Base-by-base conservation (phyloP, 2,329 filamentous ascomycete genomes). In the Aureobasidium zeae region DNA sequence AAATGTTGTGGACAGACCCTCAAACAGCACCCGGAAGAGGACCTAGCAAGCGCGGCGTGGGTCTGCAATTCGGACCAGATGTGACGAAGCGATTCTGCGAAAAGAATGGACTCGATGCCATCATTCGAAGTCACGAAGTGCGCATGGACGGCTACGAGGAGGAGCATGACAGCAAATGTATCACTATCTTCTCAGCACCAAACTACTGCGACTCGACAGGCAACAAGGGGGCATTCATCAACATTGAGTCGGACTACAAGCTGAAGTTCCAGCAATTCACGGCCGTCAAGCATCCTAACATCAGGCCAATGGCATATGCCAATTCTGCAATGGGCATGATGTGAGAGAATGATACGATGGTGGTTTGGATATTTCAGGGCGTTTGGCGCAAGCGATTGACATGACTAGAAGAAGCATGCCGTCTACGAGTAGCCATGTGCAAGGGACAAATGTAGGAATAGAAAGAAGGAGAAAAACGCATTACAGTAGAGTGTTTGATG, bases 131-230 rank as follows among this genome's bases (percentile, higher is more conserved):
- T 58, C 91, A 98, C 67, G 91, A 98, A 64, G 91, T 98, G 20
- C 80, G 91, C 55, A 98, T 98, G 91, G 88, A 91, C 48, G 91
- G 91, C n/a, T 98, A 96, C 59, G 89, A 98, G 63, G 84, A 94
- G 53, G 89, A 98, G 71, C 91, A 98, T 62, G 83, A 91, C 55
- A 91, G 89, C 51, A 81, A 79, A 55, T 98, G 91, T 63, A 95
- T 98, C 55, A 98, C 91, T 34, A 91, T 98, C 54, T 98, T 98
- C 72, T 96, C 89, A 29, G 91, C 91, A 19, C 91, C 91, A 28
- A 94, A 81, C 64, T 98, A 98, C 64, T 98, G 91, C 66, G 91
- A 98, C 62, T 86, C 86, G 55, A 96, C 91, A 1, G 89, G 94
- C 69, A 98, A 98, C 68, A 91, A 88, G 69, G 91, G 91, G 51